A percentile compares a stretch with the other conserved stretches of the same genome.
Conservation (phyloP, 1,139 yeast species). For the Taiozyma sp. region DNA sequence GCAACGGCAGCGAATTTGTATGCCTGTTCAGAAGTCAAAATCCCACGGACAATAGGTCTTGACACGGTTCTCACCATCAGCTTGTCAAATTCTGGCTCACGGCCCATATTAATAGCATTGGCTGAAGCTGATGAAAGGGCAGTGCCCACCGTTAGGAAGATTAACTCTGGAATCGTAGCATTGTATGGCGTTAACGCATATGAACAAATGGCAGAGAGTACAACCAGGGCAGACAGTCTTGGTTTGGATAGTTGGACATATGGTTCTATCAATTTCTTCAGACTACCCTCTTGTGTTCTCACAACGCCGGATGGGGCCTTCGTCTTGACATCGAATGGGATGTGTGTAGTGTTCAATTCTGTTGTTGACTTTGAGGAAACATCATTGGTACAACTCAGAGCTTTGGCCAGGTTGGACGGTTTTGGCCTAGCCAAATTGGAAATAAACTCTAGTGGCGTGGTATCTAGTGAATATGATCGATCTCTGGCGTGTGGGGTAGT, state of each 20-base stretch:
- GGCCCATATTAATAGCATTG: slow-evolving; percentile 93
- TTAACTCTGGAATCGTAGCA: slow-evolving; percentile 64
- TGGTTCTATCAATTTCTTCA: slow-evolving; percentile 37
- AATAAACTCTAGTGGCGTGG: slow-evolving; percentile 33
- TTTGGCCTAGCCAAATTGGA: slow-evolving; percentile 25
- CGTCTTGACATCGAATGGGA: slow-evolving; percentile 57
- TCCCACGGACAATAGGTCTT: slow-evolving; percentile 88
- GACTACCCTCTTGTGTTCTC: slow-evolving; percentile 14
- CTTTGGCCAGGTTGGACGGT: slow-evolving; percentile 23
- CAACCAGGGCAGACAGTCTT: slow-evolving; percentile 78
- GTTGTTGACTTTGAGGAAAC: slow-evolving; percentile 12
- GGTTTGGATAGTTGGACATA: slow-evolving; percentile 86
- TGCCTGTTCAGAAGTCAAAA: slow-evolving; percentile 71
- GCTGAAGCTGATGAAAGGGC: slow-evolving; percentile 90
- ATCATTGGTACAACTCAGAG: slow-evolving; percentile 32
- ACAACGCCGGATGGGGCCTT: slow-evolving; percentile 10
- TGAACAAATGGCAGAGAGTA: slow-evolving; percentile 86
- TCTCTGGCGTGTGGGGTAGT: neutral
- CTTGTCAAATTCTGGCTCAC: slow-evolving; percentile 88
- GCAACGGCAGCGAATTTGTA: slow-evolving; percentile 69
- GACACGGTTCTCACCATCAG: slow-evolving; percentile 85
- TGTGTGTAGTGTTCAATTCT: slow-evolving; percentile 23
- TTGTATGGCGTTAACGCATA: slow-evolving; percentile 84
- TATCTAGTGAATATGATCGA: slow-evolving; percentile 18
- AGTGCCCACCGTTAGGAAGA: slow-evolving; percentile 78